Conservation (phyloP, 2,329 filamentous ascomycete species). For the Verticillium zaregamsianum region DNA sequence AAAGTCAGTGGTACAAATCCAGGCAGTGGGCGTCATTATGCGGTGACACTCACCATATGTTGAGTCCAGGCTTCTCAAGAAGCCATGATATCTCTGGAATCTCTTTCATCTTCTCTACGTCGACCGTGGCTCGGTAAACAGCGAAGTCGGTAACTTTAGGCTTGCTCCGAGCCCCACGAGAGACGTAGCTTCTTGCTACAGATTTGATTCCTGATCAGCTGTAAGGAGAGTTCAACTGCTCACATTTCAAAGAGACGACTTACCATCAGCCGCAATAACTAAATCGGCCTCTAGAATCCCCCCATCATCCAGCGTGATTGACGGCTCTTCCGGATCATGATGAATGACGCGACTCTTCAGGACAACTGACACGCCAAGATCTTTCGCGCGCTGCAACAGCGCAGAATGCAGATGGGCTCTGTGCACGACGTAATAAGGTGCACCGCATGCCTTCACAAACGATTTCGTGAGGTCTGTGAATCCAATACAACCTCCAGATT, state of each 20-base stretch:
- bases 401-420: conserved; percentile 29
- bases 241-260: too few relatives aligned
- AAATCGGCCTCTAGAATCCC: conserved; percentile 21
- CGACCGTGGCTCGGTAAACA: conserved; percentile 35
- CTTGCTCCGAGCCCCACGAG: conserved; percentile 6
- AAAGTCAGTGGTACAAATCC: too few relatives aligned
- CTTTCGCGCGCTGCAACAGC: conserved; percentile 20
- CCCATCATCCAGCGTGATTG: conserved; percentile 18
- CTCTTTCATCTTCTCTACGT: conserved; percentile 28
- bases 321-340: conserved; percentile 14
- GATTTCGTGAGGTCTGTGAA: conserved; percentile 13
- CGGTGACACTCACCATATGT: conserved; percentile 30
- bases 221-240: neutral
- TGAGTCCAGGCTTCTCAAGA: conserved; percentile 30
- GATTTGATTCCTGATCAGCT: conserved; percentile 23
- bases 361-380: conserved; percentile 19
- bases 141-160: conserved; percentile 29
- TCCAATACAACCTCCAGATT: conserved; percentile 19
- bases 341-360: conserved; percentile 17
- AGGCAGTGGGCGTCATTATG: too few relatives aligned
- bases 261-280: conserved; percentile 31
- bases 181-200: conserved; percentile 16
- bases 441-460: conserved; percentile 20
- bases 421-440: conserved; percentile 28
- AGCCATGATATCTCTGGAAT: conserved; percentile 33